phyloP scores from a whole-genome alignment of 1,284 basidiomycete species.

The Ceratobasidium sp. region DNA sequence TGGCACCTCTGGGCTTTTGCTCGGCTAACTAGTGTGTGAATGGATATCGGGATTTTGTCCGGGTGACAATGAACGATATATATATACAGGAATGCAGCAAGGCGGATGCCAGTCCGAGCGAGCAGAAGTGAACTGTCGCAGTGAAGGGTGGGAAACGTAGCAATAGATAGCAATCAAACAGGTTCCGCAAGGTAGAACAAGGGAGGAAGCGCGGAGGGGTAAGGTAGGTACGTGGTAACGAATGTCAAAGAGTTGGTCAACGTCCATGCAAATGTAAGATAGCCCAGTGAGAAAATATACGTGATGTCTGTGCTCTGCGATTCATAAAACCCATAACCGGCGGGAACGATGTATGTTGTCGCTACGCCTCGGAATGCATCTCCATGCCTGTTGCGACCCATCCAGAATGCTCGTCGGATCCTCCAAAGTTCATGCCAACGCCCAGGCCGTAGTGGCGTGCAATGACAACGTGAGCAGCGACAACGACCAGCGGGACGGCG shows the following conservation, averaged over 20 bases:
- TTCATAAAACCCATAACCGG: constrained; percentile 43
- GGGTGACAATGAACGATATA: constrained; percentile 1
- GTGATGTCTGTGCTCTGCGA: constrained; percentile 21
- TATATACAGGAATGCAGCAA: constrained; percentile 42
- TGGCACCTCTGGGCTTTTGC: too few species aligned
- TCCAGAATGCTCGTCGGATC: constrained; percentile 23
- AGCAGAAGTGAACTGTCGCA: constrained; percentile 19
- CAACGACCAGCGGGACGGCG: constrained; percentile 39
- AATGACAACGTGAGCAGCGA: constrained; percentile 42
- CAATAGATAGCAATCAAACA: constrained; percentile 43
- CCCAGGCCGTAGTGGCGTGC: constrained; percentile 36
- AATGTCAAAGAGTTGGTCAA: constrained; percentile 42
- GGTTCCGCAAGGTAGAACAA: constrained; percentile 31
- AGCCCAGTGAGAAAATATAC: constrained; percentile 32
- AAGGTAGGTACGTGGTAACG: constrained; percentile 41
- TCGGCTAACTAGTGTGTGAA: not conserved
- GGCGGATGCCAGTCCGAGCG: constrained; percentile 42
- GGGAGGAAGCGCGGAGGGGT: constrained; percentile 34
- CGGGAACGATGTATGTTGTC: constrained; percentile 11
- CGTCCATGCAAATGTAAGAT: constrained; percentile 35
- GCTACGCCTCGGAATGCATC: constrained; percentile 44
- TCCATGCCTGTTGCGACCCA: constrained; percentile 31
- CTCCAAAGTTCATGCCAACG: constrained; percentile 34
- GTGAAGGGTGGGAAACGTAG: constrained; percentile 8
- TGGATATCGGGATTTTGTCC: not conserved